These are phyloP conservation scores for Strobilomyces dryophilus DNA, from an alignment of 768 basidiomycete species.

Conservation along the genomic window DNA sequence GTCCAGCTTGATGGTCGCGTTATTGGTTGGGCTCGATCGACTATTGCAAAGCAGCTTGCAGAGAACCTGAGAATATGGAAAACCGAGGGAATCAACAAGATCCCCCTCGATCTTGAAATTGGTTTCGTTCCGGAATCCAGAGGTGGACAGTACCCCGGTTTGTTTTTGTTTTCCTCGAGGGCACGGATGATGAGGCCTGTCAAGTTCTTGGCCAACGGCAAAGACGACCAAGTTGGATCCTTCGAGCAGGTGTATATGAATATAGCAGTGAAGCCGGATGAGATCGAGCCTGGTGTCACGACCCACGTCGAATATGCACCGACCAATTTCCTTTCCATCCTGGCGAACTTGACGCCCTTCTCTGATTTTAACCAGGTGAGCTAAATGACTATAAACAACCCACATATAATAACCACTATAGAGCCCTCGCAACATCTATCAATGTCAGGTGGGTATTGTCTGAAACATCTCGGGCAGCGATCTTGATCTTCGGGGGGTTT, in stretches of 20 bases:
- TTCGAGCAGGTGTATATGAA: constrained; percentile 99
- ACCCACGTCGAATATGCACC: constrained; percentile 93
- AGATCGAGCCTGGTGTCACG: constrained; percentile 71
- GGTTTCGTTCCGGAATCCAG: constrained; percentile 85
- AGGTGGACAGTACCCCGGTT: constrained; percentile 95
- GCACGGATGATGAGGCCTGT: constrained; percentile 99
- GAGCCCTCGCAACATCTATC: constrained; percentile 90
- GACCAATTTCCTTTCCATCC: constrained; percentile 92
- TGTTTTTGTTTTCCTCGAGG: constrained; percentile 84
- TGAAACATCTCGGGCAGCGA: not conserved
- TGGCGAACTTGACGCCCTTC: constrained; percentile 97
- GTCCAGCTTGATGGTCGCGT: constrained; percentile 95
- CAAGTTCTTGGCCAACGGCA: constrained; percentile 81
- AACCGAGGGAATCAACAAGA: constrained; percentile 74
- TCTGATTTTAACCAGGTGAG: constrained; percentile 97
- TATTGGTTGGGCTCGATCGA: constrained; percentile 86
- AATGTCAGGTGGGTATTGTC: constrained; percentile 67
- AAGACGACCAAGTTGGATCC: constrained; percentile 86
- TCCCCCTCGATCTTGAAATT: constrained; percentile 93
- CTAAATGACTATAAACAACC: not conserved
- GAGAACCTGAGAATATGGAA: constrained; percentile 88
- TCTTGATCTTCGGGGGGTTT: constrained; percentile 12
- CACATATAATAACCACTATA: constrained; percentile 23
- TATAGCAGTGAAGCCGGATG: constrained; percentile 86
- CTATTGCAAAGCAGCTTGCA: constrained; percentile 76